phyloP scores from a whole-genome alignment of 805 yeast genomes.

The Diddensiella caesifluorescens region DNA sequence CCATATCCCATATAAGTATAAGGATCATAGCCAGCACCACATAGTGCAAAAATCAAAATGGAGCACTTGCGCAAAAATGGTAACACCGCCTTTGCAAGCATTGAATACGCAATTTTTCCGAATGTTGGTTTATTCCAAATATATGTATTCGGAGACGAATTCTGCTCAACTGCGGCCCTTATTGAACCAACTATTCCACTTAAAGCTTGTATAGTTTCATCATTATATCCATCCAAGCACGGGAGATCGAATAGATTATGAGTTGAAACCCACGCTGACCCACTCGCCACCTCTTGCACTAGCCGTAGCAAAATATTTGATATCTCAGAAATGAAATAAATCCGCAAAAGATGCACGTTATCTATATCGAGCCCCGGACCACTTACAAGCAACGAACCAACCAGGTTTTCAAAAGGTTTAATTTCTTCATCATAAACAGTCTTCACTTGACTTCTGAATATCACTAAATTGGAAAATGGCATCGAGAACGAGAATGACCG shows the following conservation, averaged over 20 bases:
- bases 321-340: constrained; percentile 8
- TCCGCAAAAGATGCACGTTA: constrained; percentile 6
- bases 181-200: constrained; percentile 10
- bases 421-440: background rate
- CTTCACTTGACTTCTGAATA: too few relatives aligned
- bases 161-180: constrained; percentile 11
- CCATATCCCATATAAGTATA: constrained; percentile 27
- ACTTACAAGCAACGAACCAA: constrained; percentile 6
- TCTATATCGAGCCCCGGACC: constrained; percentile 11
- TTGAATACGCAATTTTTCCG: constrained; percentile 39
- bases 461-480: too few relatives aligned
- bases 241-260: constrained; percentile 32
- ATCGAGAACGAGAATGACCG: background rate
- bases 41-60: constrained; percentile 48
- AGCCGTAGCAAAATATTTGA: constrained; percentile 8
- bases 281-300: constrained; percentile 6
- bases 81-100: constrained; percentile 51
- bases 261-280: constrained; percentile 15
- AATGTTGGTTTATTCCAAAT: constrained; percentile 23
- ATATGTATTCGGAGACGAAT: constrained; percentile 11
- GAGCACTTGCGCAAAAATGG: constrained; percentile 64
- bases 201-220: constrained; percentile 11
- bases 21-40: constrained; percentile 42
- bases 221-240: constrained; percentile 15
- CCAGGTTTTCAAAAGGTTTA: constrained; percentile 13